Conservation (phyloP, 2,329 filamentous ascomycete species). For the Paecilomyces sp. region DNA sequence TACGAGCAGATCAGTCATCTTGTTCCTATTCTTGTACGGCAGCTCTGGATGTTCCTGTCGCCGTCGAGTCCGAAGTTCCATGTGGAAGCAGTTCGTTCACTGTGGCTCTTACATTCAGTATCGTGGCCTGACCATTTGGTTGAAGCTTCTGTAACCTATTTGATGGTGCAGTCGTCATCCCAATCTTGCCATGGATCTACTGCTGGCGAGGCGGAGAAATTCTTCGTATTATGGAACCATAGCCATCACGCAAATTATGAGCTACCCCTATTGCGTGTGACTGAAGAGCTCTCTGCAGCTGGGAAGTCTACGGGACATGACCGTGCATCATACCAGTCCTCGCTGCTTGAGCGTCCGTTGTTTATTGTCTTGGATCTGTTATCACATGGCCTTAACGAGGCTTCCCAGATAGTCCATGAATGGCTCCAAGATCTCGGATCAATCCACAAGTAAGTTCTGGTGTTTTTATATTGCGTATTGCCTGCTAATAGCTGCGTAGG, state of each 20-base stretch:
- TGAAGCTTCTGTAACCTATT: slow-evolving; percentile 66
- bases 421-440: slow-evolving; percentile 63
- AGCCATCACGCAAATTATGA: slow-evolving; percentile 33
- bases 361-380: slow-evolving; percentile 76
- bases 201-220: slow-evolving; percentile 29
- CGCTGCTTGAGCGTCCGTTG: slow-evolving; percentile 71
- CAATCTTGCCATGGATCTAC: slow-evolving; percentile 21
- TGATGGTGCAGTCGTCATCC: slow-evolving; percentile 52
- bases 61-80: slow-evolving; percentile 85
- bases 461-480: background rate
- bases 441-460: slow-evolving; percentile 40
- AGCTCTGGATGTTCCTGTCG: slow-evolving; percentile 74
- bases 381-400: slow-evolving; percentile 62
- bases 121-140: slow-evolving; percentile 63
- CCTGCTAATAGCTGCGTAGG: slow-evolving; percentile 12
- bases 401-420: slow-evolving; percentile 67
- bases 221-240: slow-evolving; percentile 37
- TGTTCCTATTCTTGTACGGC: slow-evolving; percentile 60
- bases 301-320: slow-evolving; percentile 14
- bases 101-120: slow-evolving; percentile 80
- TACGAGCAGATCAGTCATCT: slow-evolving; percentile 50
- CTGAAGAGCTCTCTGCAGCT: slow-evolving; percentile 11
- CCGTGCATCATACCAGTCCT: slow-evolving; percentile 31
- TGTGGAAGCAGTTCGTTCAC: slow-evolving; percentile 77
- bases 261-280: slow-evolving; percentile 23